phyloP scores from a whole-genome alignment of 306 rosid genomes.

The Quercus berberidifolia region DNA sequence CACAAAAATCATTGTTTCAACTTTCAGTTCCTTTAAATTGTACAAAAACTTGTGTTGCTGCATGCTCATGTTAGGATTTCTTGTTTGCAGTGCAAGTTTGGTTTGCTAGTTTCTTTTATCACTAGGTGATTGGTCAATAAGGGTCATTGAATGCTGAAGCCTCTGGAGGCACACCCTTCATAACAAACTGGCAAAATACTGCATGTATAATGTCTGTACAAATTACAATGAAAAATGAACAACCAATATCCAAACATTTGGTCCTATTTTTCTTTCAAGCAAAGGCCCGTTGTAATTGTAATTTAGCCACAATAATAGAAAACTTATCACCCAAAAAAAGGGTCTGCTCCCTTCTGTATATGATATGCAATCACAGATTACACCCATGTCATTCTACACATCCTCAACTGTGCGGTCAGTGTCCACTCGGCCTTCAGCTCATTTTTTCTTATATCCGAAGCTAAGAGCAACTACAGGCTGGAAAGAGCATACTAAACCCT shows the following conservation, averaged over 20 bases:
- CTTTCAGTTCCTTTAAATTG: no score
- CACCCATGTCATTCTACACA: background rate
- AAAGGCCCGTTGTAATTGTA: background rate
- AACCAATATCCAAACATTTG: background rate
- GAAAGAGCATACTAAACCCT: background rate
- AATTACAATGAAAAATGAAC: background rate
- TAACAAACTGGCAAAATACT: background rate
- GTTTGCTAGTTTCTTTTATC: no score
- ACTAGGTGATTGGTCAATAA: no score
- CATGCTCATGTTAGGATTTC: no score
- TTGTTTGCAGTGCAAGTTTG: no score
- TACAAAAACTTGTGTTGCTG: no score
- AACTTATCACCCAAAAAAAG: background rate
- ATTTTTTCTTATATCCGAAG: background rate
- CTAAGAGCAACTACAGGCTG: background rate
- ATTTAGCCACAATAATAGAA: background rate
- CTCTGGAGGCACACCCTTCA: background rate
- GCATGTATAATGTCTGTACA: no score
- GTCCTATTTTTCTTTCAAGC: background rate
- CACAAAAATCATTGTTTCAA: no score
- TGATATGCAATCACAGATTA: background rate
- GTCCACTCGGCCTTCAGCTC: background rate
- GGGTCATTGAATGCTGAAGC: background rate
- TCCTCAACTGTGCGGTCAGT: background rate
- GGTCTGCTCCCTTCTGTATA: background rate